phyloP scores from a whole-genome alignment of 1,284 basidiomycete genomes.

The Pseudozyma tsukubaensis region DNA sequence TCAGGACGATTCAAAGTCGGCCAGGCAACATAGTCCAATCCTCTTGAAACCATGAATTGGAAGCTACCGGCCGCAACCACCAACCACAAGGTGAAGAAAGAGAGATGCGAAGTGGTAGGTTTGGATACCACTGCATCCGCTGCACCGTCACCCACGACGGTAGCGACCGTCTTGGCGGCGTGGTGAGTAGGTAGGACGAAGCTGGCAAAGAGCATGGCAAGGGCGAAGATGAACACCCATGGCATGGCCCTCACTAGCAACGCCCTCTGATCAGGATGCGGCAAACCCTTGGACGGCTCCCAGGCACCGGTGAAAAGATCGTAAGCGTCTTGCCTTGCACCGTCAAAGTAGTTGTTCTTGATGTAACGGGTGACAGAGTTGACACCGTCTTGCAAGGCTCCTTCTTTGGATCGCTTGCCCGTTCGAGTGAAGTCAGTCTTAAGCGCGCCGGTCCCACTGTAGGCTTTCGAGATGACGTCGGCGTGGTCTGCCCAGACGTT shows the following conservation, averaged over 20 bases:
- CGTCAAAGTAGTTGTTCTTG: constrained; percentile 98
- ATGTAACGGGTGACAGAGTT: constrained; percentile 89
- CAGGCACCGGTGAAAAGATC: constrained; percentile 94
- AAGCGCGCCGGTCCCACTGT: constrained; percentile 93
- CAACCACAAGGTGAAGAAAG: constrained; percentile 54
- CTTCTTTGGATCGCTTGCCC: constrained; percentile 84
- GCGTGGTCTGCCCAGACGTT: constrained; percentile 99
- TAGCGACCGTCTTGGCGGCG: constrained; percentile 21
- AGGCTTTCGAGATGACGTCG: constrained; percentile 88
- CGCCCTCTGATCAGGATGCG: constrained; percentile 82
- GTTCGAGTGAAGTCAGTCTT: constrained; percentile 96
- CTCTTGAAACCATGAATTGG: constrained; percentile 61
- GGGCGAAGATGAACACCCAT: constrained; percentile 80
- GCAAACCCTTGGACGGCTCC: constrained; percentile 75
- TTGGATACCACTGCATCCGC: constrained; percentile 19
- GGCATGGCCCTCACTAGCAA: constrained; percentile 86
- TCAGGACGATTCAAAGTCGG: constrained; percentile 64
- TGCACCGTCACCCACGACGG: constrained; percentile 10
- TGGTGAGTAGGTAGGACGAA: constrained; percentile 51
- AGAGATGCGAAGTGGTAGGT: constrained; percentile 15
- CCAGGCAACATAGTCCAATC: constrained; percentile 66
- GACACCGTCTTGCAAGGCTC: constrained; percentile 84
- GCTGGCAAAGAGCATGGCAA: constrained; percentile 76
- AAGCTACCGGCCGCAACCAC: constrained; percentile 40
- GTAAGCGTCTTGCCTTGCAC: constrained; percentile 77